Conservation (phyloP, 768 basidiomycete species). For the Termitomyces heimii region DNA sequence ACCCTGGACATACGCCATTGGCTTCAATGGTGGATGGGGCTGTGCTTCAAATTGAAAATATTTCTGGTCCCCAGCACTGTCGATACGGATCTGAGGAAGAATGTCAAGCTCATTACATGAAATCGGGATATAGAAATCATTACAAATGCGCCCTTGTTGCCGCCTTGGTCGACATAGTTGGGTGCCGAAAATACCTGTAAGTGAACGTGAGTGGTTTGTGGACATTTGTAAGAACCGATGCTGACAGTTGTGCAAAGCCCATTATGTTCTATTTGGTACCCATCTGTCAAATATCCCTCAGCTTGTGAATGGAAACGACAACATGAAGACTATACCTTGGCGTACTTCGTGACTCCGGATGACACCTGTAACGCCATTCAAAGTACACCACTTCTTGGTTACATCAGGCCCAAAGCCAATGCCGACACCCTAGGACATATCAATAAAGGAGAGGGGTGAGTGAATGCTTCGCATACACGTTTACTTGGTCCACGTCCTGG, state of each 20-base stretch:
- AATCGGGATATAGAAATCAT: slow-evolving; percentile 11
- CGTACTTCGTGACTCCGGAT: slow-evolving; percentile 97
- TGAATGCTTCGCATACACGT: slow-evolving; percentile 51
- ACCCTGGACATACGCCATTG: slow-evolving; percentile 83
- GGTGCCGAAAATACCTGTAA: slow-evolving; percentile 86
- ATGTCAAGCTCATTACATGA: slow-evolving; percentile 2
- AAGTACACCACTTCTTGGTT: slow-evolving; percentile 81
- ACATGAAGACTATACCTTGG: slow-evolving; percentile 47
- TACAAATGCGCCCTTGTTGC: slow-evolving; percentile 91
- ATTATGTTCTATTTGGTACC: slow-evolving; percentile 92
- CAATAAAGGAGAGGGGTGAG: slow-evolving; percentile 5
- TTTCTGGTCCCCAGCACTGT: slow-evolving; percentile 63
- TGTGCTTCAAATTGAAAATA: slow-evolving; percentile 83
- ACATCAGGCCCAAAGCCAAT: slow-evolving; percentile 95
- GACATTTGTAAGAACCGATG: neutral
- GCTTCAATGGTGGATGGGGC: slow-evolving; percentile 85
- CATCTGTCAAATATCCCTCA: slow-evolving; percentile 41
- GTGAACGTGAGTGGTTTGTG: slow-evolving; percentile 10
- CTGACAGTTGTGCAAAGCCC: slow-evolving; percentile 89
- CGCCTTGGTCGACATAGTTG: slow-evolving; percentile 89
- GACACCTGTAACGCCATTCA: slow-evolving; percentile 82
- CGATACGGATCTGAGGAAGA: slow-evolving; percentile 67
- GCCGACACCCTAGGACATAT: slow-evolving; percentile 72
- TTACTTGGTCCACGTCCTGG: slow-evolving; percentile 95
- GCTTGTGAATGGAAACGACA: neutral